Conservation (phyloP, 1,284 basidiomycete species). For the Caloboletus firmus region DNA sequence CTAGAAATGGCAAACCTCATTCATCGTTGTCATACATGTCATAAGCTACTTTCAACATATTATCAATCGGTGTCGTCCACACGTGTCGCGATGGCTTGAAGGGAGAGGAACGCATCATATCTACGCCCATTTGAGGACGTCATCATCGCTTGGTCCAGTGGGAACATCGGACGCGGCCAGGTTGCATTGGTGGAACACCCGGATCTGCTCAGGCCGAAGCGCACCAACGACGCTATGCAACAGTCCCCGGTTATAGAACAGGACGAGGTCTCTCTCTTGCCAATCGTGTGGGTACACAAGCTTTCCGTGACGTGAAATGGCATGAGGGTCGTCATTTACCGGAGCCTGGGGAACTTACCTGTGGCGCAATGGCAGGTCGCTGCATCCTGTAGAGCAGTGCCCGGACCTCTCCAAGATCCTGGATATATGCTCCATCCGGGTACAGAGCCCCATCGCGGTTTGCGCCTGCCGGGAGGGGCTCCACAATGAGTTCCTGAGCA, state of each 20-base stretch:
- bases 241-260: conserved; percentile 73
- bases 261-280: conserved; percentile 59
- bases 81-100: conserved; percentile 6
- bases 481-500: conserved; percentile 49
- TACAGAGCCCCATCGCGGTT: conserved; percentile 50
- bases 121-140: conserved; percentile 46
- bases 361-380: conserved; percentile 68
- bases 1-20: conserved; percentile 6
- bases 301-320: conserved; percentile 14
- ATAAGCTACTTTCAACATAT: too few relatives aligned
- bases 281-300: conserved; percentile 64
- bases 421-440: conserved; percentile 67
- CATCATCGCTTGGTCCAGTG: conserved; percentile 49
- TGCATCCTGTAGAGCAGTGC: conserved; percentile 70
- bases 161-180: conserved; percentile 62
- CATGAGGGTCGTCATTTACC: neutral
- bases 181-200: conserved; percentile 68
- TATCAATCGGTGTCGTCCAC: too few relatives aligned
- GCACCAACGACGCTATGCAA: conserved; percentile 72
- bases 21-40: too few relatives aligned
- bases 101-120: neutral
- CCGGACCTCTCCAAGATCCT: conserved; percentile 62
- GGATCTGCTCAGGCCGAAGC: conserved; percentile 60
- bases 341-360: conserved; percentile 34
- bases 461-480: conserved; percentile 53